Evolutionary conservation across 176 grass and related monocot species (phyloP).

Genomic region (Cenchrus fungigraminus): DNA sequence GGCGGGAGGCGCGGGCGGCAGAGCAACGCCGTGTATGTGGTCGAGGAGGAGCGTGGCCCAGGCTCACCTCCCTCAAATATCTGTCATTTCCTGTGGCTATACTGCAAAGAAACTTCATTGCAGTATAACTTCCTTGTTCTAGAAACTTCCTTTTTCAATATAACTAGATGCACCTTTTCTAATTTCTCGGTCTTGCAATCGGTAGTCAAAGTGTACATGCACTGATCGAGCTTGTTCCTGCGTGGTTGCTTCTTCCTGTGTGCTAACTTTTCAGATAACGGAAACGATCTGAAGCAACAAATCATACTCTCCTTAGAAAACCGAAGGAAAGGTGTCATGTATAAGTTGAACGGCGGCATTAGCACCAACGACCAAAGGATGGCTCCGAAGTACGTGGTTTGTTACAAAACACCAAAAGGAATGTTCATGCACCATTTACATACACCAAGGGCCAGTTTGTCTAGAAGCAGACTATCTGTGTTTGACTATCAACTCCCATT

Average conservation of each 20-base stretch:
- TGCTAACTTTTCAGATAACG: neutral
- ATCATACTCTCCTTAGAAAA: neutral
- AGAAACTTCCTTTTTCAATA: too few relatives aligned
- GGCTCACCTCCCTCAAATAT: too few relatives aligned
- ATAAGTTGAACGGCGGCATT: neutral
- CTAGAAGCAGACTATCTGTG: conserved; percentile 26
- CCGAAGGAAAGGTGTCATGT: neutral
- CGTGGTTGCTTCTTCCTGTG: neutral
- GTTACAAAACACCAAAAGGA: conserved; percentile 5
- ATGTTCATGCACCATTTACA: conserved; percentile 25
- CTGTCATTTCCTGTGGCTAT: too few relatives aligned
- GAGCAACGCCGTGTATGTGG: too few relatives aligned
- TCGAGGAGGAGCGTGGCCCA: too few relatives aligned
- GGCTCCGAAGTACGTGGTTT: neutral
- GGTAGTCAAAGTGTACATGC: neutral
- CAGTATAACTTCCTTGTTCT: too few relatives aligned
- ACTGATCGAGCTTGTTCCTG: neutral
- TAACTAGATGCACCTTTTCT: too few relatives aligned
- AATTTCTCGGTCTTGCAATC: neutral
- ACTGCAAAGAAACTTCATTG: too few relatives aligned
- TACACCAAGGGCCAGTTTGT: conserved; percentile 3
- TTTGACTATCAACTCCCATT: conserved; percentile 2
- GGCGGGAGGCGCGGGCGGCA: too few relatives aligned
- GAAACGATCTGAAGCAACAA: neutral
- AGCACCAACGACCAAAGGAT: neutral